Conservation (phyloP, 2,329 filamentous ascomycete genomes). For the Chaetomiaceae sp. region DNA sequence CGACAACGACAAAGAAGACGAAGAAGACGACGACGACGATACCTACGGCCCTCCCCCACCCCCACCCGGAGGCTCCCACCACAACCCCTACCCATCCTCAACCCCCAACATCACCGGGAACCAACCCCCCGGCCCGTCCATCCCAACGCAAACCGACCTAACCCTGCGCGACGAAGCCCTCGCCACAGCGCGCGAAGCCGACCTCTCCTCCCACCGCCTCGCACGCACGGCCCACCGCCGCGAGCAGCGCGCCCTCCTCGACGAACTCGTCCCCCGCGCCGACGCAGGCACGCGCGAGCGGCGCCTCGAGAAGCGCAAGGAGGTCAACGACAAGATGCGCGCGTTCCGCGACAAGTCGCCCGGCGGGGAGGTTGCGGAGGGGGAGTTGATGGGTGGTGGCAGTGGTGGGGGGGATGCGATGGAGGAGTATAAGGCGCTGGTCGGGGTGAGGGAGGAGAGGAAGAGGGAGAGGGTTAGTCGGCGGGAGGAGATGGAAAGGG, state of each 20-base stretch:
- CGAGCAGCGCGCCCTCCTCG: conserved; percentile 64
- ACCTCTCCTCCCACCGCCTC: conserved; percentile 50
- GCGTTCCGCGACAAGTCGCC: conserved; percentile 67
- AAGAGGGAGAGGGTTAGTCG: conserved; percentile 81
- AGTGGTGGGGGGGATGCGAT: conserved; percentile 56
- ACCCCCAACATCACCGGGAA: background rate
- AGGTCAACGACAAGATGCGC: conserved; percentile 66
- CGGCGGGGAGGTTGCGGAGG: conserved; percentile 60
- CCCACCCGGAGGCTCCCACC: conserved; percentile 41
- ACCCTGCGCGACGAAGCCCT: conserved; percentile 9
- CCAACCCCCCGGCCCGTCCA: conserved; percentile 38
- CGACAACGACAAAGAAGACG: conserved; percentile 28
- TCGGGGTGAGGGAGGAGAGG: conserved; percentile 61
- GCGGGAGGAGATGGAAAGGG: conserved; percentile 73
- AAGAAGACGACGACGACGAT: conserved; percentile 53
- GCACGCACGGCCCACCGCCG: conserved; percentile 61
- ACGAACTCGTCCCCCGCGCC: conserved; percentile 70
- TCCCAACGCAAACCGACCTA: conserved; percentile 72
- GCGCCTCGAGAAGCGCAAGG: conserved; percentile 77
- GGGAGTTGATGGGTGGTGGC: conserved; percentile 68
- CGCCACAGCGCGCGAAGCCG: conserved; percentile 48
- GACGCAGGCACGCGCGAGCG: conserved; percentile 80
- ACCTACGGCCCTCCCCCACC: conserved; percentile 50
- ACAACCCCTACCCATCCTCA: conserved; percentile 29
- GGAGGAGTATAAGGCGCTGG: conserved; percentile 64